Evolutionary conservation across 192 early-diverging fungal genomes (phyloP), one percentile per base, ranked within the genome.

Genomic region (Linnemannia elongata): DNA sequence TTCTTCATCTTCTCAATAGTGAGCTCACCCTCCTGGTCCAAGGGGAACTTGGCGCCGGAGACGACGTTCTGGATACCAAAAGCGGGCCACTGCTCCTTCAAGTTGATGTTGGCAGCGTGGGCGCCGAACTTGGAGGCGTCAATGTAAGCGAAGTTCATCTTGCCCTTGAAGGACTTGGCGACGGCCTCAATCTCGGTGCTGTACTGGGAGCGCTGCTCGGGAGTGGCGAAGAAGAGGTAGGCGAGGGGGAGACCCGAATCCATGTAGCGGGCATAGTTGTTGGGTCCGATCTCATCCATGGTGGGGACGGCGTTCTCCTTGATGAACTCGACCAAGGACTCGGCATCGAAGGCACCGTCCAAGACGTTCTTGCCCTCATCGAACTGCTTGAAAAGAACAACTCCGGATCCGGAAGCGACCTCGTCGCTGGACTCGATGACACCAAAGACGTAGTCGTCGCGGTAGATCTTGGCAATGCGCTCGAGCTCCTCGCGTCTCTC

Each of bases 71-170:
- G 96, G 88, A 99, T 93, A 79, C 93, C 97, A 82, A 99, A 94
- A 30, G 97, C 97, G 71, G 98, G 98, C 96, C 96, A 99, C 77
- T 90, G 81, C 86, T 97, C 94, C 93, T 97, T 96, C 69, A 99
- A 89, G 91, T 95, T 96, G 69, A 99, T 91, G 89, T 96, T 96
- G 72, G 94, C 91, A 68, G 96, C 98, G 89, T 98, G 97, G 49
- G 89, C 92, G 71, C 94, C 94, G 89, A 93, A 99, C 88, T 97
- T 95, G 89, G 41, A 84, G 57, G 95, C 97, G 78, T 99, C 96
- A 72, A 98, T 96, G 89, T 96, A 95, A 82, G 97, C 97, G 92
- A 99, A 96, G 93, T 89, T 95, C 75, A 99, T 76, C 87, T 95
- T 97, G 75, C 97, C 98, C 92, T 96, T 96, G 91, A 90, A 91